phyloP scores from a whole-genome alignment of 768 basidiomycete genomes.

The Myochromella boudieri region DNA sequence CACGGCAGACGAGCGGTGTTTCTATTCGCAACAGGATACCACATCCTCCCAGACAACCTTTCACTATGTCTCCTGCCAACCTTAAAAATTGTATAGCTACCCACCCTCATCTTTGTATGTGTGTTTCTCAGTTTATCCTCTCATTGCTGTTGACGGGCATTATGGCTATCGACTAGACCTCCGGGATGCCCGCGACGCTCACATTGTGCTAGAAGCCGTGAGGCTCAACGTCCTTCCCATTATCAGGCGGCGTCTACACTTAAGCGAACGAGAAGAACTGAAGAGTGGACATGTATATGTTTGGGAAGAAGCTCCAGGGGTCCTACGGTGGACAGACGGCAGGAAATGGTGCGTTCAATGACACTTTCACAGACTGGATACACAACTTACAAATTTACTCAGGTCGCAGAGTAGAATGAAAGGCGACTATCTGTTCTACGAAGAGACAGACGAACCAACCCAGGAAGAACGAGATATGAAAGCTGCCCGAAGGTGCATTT shows the following conservation, averaged over 20 bases:
- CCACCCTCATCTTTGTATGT: slow-evolving; percentile 49
- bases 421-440: slow-evolving; percentile 81
- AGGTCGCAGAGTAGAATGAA: slow-evolving; percentile 88
- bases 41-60: slow-evolving; percentile 20
- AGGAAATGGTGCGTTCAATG: slow-evolving; percentile 57
- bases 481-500: slow-evolving; percentile 69
- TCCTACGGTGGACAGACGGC: slow-evolving; percentile 82
- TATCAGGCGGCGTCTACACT: slow-evolving; percentile 67
- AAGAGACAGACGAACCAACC: slow-evolving; percentile 80
- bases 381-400: neutral
- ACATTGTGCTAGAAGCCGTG: slow-evolving; percentile 75
- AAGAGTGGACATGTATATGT: slow-evolving; percentile 78
- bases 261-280: slow-evolving; percentile 68
- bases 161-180: slow-evolving; percentile 46
- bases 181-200: slow-evolving; percentile 78
- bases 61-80: slow-evolving; percentile 18
- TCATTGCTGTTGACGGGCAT: too few relatives aligned
- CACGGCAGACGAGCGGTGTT: slow-evolving; percentile 8
- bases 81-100: slow-evolving; percentile 35
- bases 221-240: slow-evolving; percentile 68
- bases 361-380: neutral
- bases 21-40: slow-evolving; percentile 19
- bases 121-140: neutral
- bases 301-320: slow-evolving; percentile 78
- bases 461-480: slow-evolving; percentile 79